Base-by-base conservation (phyloP, 805 yeast species). In the Sugiyamaella smithiae region DNA sequence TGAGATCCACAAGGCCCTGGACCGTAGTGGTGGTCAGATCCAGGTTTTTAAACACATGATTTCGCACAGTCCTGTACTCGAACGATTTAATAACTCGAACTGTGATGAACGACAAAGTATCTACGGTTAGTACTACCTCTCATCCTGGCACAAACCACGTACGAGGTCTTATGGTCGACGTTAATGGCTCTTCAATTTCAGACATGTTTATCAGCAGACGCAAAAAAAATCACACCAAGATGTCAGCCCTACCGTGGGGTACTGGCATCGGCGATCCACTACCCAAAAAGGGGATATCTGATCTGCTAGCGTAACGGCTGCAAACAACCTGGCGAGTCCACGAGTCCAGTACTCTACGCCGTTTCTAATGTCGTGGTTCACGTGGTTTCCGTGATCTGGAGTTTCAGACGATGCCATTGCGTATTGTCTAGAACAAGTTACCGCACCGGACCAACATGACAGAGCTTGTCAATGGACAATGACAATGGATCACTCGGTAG, bases 51-150 rank as follows among this genome's bases (percentile, higher is more conserved):
- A 54, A 56, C 4, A 59, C 57, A 36, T 57, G 61, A 45, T 59
- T 57, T 41, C 58, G 58, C 25, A 59, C 52, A 11, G 60, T 57
- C 40, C 62, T 33, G 43, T 59, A 59, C 20, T 93, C 91, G 65
- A 93, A 93, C 1, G 97, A 88, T 64, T 91, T 91, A 61, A 93
- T 80, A 19, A 93, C 78, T 50, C 99, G 78, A 4, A 93, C 75
- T 0, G 99, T 93, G 36, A 93, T 67, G 11, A 88, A 80, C 0
- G 96, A 82, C 51, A 48, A 22, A 16, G 58, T 42, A 17, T 31
- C 57, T 33, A 31, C 11, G 24, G 12, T 4, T 69, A 56, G 6
- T 69, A 56, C 17, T 63, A 29, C 32, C 28, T 17, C 19, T 4
- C 29, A 24, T 6, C 8, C 17, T n/a, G 28, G 16, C 16, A 9